Evolutionary conservation across 139 green algal genomes (phyloP).

Genomic region (Nannochloris sp.): DNA sequence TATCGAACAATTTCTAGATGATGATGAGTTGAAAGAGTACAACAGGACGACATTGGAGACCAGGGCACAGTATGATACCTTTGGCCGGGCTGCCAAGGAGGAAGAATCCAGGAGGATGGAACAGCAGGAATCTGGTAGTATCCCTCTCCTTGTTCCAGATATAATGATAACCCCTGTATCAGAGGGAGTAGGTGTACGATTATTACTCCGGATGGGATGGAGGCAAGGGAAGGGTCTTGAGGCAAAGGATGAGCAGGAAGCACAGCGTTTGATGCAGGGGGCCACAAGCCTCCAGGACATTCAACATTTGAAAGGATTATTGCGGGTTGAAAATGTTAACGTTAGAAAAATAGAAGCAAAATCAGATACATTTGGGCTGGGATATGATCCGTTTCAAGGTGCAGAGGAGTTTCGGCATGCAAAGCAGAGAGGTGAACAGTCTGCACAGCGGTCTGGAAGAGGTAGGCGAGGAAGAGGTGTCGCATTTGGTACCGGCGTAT

Average conservation of each 20-base stretch:
- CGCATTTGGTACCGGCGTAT: constrained; percentile 75
- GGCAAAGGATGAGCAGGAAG: constrained; percentile 7
- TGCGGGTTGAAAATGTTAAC: constrained; percentile 37
- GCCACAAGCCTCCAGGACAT: constrained; percentile 36
- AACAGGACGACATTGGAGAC: constrained; percentile 14
- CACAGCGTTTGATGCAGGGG: background rate
- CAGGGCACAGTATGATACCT: constrained; percentile 71
- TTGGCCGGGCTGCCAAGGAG: constrained; percentile 42
- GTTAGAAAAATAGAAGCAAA: constrained; percentile 71
- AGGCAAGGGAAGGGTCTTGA: constrained; percentile 70
- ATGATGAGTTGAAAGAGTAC: constrained; percentile 80
- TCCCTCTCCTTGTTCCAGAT: constrained; percentile 48
- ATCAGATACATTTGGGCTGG: constrained; percentile 73
- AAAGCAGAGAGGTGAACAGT: constrained; percentile 25
- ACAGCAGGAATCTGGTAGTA: constrained; percentile 22
- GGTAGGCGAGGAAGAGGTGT: constrained; percentile 33
- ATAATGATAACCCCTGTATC: constrained; percentile 71
- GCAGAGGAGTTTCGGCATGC: constrained; percentile 73
- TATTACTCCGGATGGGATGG: constrained; percentile 92
- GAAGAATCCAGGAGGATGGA: constrained; percentile 24
- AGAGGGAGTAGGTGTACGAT: constrained; percentile 62
- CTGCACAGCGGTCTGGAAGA: background rate
- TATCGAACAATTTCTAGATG: constrained; percentile 87
- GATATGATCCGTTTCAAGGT: constrained; percentile 81
- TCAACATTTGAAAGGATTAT: constrained; percentile 20